These are phyloP conservation scores for Colletotrichum musicola DNA, from an alignment of 2,329 filamentous ascomycete species.

Conservation along the genomic window DNA sequence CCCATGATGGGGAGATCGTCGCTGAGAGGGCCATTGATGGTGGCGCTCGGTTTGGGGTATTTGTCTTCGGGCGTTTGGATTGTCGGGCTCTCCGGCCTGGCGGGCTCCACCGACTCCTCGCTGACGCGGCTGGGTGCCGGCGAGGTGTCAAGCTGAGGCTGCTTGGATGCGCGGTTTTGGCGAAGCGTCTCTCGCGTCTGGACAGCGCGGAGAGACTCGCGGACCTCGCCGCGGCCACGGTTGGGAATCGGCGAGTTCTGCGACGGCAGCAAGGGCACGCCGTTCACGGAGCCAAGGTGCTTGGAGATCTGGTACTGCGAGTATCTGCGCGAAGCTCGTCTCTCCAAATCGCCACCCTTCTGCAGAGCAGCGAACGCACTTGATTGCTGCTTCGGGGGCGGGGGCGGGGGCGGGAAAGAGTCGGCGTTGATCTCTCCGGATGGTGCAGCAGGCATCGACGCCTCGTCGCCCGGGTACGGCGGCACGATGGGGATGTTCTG, in stretches of 20 bases:
- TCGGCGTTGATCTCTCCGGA: conserved; percentile 68
- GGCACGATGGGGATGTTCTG: conserved; percentile 82
- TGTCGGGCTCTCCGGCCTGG: conserved; percentile 56
- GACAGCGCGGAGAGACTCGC: conserved; percentile 83
- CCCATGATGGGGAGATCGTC: conserved; percentile 58
- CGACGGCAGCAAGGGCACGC: conserved; percentile 86
- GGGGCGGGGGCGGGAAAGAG: conserved; percentile 78
- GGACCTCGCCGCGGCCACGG: conserved; percentile 80
- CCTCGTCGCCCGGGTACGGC: conserved; percentile 75
- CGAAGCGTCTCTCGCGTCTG: conserved; percentile 65
- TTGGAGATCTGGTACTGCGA: conserved; percentile 98
- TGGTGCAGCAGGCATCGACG: conserved; percentile 47
- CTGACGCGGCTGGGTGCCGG: conserved; percentile 72
- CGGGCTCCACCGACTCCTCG: conserved; percentile 64
- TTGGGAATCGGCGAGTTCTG: conserved; percentile 89
- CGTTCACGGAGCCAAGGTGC: conserved; percentile 85
- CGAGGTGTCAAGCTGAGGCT: conserved; percentile 65
- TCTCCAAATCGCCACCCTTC: conserved; percentile 90
- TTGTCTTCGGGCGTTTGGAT: conserved; percentile 77
- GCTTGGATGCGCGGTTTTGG: conserved; percentile 63
- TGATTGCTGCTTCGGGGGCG: conserved; percentile 79
- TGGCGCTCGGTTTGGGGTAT: conserved; percentile 65
- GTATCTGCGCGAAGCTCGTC: conserved; percentile 91
- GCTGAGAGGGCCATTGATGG: conserved; percentile 68
- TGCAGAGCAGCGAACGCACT: conserved; percentile 93